Evolutionary conservation across 805 yeast species (phyloP), one percentile per base, ranked within the genome.

Genomic region (Monosporozyma solicola): DNA sequence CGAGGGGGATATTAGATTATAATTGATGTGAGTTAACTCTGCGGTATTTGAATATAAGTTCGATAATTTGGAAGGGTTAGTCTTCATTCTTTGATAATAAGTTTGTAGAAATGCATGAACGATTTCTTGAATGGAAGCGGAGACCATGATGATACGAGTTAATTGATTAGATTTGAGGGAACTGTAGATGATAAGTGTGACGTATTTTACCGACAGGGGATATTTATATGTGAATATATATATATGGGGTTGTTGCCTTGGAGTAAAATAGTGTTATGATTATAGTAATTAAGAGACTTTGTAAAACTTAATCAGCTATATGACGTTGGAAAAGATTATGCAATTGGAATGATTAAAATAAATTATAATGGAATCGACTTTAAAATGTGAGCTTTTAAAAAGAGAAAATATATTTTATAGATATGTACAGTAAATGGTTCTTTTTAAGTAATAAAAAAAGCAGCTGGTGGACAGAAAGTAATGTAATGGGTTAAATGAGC

Each of bases 71-170:
- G 72, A 64, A 4, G 77, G 76, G 51, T 73, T 71, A 16, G 73
- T 67, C 55, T 74, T 73, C 62, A 79, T 63, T 29, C 73, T 67
- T 51, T 74, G 72, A 62, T 79, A 79, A 58, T 78, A 79, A 48
- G 77, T 72, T 53, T 71, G 72, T 52, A 76, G 70, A 60, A 79
- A 79, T n/a, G 77, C 74, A 58, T 70, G 70, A 6, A 78, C 77
- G 49, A 79, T 70, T 54, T 74, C 71, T 56, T 72, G 73, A 43
- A 67, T 66, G 27, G 65, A 57, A 35, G 60, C 60, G 35, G 59
- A 57, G 61, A 47, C 49, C 49, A 47, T 47, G 25, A 24, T 47
- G 46, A 22, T n/a, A 31, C 35, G 9, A 24, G 31, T 50, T 10
- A n/a, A 24, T 32, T 11, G 33, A 43, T 32, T 31, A 31, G 33